Evolutionary conservation across 2,329 filamentous ascomycete species (phyloP).

Genomic region (Calonectria leucothoes): DNA sequence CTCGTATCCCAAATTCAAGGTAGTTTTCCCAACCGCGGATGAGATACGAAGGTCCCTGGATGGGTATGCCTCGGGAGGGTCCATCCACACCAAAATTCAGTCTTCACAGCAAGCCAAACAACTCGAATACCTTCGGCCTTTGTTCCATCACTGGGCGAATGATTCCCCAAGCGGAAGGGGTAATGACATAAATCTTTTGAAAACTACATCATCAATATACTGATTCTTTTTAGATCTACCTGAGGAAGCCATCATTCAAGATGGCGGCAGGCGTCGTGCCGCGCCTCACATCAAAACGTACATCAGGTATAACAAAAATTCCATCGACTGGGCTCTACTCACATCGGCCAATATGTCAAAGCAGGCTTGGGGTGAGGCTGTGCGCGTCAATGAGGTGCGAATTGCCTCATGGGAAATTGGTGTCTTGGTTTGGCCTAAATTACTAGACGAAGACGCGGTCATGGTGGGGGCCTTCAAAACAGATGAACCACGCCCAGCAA

Average conservation of each 20-base stretch:
- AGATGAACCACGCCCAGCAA: constrained; percentile 60
- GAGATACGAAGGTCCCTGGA: constrained; percentile 83
- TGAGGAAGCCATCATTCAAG: constrained; percentile 40
- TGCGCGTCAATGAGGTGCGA: constrained; percentile 69
- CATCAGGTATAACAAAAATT: constrained; percentile 69
- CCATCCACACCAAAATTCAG: constrained; percentile 85
- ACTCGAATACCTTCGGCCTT: constrained; percentile 75
- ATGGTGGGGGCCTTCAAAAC: constrained; percentile 79
- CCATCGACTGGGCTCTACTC: constrained; percentile 85
- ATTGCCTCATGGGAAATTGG: constrained; percentile 88
- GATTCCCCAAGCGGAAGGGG: constrained; percentile 56
- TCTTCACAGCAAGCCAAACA: constrained; percentile 79
- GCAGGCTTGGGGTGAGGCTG: constrained; percentile 85
- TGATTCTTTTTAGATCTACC: constrained; percentile 40
- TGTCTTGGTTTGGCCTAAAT: constrained; percentile 82
- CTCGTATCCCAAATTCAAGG: constrained; percentile 65
- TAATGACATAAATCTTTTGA: constrained; percentile 26
- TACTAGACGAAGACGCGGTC: constrained; percentile 58
- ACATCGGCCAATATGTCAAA: constrained; percentile 94
- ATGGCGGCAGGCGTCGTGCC: constrained; percentile 74
- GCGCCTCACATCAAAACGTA: constrained; percentile 94
- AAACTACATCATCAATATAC: not conserved
- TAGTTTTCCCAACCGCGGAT: constrained; percentile 84
- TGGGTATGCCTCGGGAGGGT: constrained; percentile 81
- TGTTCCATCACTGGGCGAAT: constrained; percentile 82